Conservation (phyloP, 2,329 filamentous ascomycete species). For the Calonectria pseudoreteaudii region DNA sequence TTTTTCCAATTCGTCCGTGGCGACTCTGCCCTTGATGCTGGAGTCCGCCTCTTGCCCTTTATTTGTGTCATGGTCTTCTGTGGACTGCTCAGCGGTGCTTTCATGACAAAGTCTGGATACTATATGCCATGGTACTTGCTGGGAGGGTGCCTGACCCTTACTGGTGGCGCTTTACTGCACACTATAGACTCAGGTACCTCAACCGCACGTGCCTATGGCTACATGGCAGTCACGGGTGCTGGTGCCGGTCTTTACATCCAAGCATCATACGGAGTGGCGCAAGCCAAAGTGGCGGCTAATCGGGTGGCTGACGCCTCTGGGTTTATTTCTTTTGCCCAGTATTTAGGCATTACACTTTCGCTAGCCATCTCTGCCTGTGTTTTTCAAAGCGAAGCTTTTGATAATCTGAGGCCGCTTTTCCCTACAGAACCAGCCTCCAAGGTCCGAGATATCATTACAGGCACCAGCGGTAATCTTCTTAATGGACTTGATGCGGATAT, state of each 20-base stretch:
- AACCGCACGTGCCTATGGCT: slow-evolving; percentile 45
- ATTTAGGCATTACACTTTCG: slow-evolving; percentile 30
- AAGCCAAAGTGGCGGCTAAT: slow-evolving; percentile 37
- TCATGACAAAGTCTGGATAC: slow-evolving; percentile 51
- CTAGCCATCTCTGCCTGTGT: slow-evolving; percentile 3
- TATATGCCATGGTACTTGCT: slow-evolving; percentile 51
- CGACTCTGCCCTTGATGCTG: background rate
- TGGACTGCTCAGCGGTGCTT: slow-evolving; percentile 49
- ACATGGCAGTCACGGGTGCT: slow-evolving; percentile 45
- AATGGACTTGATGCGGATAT: background rate
- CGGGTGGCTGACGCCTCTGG: slow-evolving; percentile 42
- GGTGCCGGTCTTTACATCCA: slow-evolving; percentile 48
- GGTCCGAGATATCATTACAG: background rate
- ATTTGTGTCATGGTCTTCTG: slow-evolving; percentile 49
- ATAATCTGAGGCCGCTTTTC: background rate
- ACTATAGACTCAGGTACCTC: slow-evolving; percentile 39
- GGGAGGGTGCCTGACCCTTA: slow-evolving; percentile 41
- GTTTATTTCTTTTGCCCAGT: slow-evolving; percentile 48
- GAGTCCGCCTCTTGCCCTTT: background rate
- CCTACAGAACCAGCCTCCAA: background rate
- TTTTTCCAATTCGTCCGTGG: background rate
- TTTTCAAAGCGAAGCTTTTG: slow-evolving; percentile 21
- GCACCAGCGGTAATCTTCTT: background rate
- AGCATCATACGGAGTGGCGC: slow-evolving; percentile 42
- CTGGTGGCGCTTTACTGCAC: slow-evolving; percentile 38